These are phyloP conservation scores for Didymella segeticola DNA, from an alignment of 2,329 filamentous ascomycete genomes.

Conservation along the genomic window DNA sequence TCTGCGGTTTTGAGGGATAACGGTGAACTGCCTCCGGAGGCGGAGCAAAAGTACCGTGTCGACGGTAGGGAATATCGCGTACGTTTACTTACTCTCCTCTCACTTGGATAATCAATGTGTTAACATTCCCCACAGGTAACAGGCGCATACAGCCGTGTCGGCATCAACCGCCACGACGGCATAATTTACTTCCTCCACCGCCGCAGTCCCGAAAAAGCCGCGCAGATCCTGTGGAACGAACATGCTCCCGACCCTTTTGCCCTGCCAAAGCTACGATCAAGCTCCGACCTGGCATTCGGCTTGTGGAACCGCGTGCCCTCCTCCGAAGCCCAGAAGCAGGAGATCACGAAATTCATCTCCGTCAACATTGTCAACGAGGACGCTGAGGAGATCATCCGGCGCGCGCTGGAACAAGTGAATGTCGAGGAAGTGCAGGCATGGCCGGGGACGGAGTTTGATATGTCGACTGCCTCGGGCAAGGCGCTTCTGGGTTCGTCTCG, in stretches of 20 bases:
- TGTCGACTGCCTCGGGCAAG: neutral
- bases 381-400: constrained; percentile 3
- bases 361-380: constrained; percentile 2
- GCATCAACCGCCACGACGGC: constrained; percentile 15
- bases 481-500: neutral
- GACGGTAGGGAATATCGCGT: constrained; percentile 12
- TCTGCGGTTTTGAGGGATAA: neutral
- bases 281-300: constrained; percentile 18
- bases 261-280: constrained; percentile 9
- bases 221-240: neutral
- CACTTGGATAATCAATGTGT: neutral
- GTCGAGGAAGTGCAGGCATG: neutral
- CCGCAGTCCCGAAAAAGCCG: constrained; percentile 1
- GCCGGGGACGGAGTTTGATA: constrained; percentile 6
- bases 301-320: constrained; percentile 10
- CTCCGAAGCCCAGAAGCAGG: neutral
- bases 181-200: constrained; percentile 19
- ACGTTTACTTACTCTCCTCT: neutral
- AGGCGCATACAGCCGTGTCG: constrained; percentile 1
- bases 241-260: neutral
- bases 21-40: neutral
- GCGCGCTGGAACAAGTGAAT: neutral
- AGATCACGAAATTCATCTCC: constrained; percentile 9
- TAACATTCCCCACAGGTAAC: constrained; percentile 7
- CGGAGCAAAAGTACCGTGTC: constrained; percentile 10